phyloP scores from a whole-genome alignment of 139 green algal species.

The Penium margaritaceum region DNA sequence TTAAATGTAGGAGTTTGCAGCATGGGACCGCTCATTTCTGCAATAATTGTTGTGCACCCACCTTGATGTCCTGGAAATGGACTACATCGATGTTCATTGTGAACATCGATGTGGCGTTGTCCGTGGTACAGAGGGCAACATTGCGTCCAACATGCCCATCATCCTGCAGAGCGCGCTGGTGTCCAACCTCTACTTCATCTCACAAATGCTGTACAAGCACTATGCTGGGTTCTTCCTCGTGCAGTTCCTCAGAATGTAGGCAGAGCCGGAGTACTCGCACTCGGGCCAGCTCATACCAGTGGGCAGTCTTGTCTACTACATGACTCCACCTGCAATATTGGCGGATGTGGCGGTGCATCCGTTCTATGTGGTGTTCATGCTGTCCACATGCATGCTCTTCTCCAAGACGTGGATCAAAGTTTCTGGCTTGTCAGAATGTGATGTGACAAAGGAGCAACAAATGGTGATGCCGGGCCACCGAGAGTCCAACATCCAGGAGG shows the following conservation, averaged over 20 bases:
- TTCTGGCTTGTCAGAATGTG: slow-evolving; percentile 73
- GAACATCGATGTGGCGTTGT: too few species aligned
- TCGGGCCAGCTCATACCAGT: slow-evolving; percentile 68
- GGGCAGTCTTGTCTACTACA: slow-evolving; percentile 95
- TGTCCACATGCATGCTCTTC: too few species aligned
- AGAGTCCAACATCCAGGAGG: slow-evolving; percentile 70
- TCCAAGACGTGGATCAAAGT: too few species aligned
- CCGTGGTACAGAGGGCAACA: too few species aligned
- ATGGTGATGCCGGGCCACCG: slow-evolving; percentile 64
- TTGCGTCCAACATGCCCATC: slow-evolving; percentile 94
- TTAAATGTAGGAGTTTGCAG: too few species aligned
- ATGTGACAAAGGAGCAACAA: slow-evolving; percentile 75
- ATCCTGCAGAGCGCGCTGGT: too few species aligned
- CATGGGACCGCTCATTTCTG: too few species aligned
- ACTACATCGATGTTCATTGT: too few species aligned
- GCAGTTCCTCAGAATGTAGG: slow-evolving; percentile 71
- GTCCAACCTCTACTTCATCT: slow-evolving; percentile 99
- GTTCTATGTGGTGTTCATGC: too few species aligned
- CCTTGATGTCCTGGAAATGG: too few species aligned
- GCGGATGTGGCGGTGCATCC: too few species aligned
- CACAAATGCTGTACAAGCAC: slow-evolving; percentile 91
- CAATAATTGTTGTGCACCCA: too few species aligned
- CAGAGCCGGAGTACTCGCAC: slow-evolving; percentile 58
- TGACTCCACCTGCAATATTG: slow-evolving; percentile 68
- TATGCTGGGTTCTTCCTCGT: slow-evolving; percentile 88